Base-by-base conservation (phyloP, 2,329 filamentous ascomycete species). In the Geoglossum cookeanum region DNA sequence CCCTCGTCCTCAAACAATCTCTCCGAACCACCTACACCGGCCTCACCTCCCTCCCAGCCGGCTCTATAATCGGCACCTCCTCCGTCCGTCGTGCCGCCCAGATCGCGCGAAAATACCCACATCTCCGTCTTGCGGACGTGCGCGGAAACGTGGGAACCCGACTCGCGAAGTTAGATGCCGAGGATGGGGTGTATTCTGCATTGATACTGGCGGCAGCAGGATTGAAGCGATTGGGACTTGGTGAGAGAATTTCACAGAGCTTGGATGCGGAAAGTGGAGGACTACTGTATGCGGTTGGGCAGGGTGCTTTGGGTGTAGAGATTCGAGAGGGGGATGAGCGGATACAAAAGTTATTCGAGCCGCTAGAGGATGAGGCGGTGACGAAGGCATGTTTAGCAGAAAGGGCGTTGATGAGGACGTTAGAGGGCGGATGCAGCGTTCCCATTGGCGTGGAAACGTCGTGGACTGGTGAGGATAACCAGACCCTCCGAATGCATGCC, bases 351-450 rank as follows among this genome's bases (percentile, higher is more conserved):
- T 71, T 94, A 62, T 69, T 96, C 60, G 70, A 71, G 59, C 72
- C 71, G 27, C 75, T 94, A 56, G 75, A 79, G 62, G 76, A 88
- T 67, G 69, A 77, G 62, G 72, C 80, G 58, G 84, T 85, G 0
- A 83, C 80, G 63, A 72, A 88, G 62, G 83, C 85, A 15, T 84
- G 81, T 61, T 74, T 84, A 59, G 87, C 87, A 0, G 92, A 98
- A 74, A 76, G 92, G 52, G 86, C 81, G 63, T 71, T 98, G 61
- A 83, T 98, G 79, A 78, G 91, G 48, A 83, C 83, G 15, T 75
- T 98, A 7, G 91, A 98, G 69, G 92, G 92, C 58, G 92, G 92
- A n/a, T 98, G 92, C 74, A 94, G 87, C 68, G 89, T 96, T 55
- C 92, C 92, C 0, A 90, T 98, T 60, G 92, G 92, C 17, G 90